Evolutionary conservation across 495 filamentous ascomycete species (phyloP), one percentile per base, ranked within the genome.

Genomic region (Penicillium coprophilum): DNA sequence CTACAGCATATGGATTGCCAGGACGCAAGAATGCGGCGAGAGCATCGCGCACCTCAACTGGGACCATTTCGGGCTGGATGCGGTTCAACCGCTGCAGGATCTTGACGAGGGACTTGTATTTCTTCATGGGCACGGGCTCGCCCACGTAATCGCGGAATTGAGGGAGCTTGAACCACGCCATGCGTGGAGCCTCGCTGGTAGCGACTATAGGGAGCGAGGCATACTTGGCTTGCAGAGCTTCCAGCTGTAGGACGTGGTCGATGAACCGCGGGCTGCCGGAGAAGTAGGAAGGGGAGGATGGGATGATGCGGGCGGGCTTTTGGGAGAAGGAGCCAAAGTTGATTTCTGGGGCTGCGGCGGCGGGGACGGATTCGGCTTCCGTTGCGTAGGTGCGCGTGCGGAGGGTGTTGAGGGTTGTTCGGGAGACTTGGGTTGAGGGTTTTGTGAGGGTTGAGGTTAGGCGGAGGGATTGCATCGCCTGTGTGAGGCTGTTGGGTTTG

Each of bases 231-330:
- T 88, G 72, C 20, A 97, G 80, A 10, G 80, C 67, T 61, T 90
- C 82, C 13, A 99, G 80, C 2, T 71, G 67, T 57, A 99, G 82
- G 62, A 89, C 81, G 67, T 88, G 82, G 71, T 99, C 94, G 74
- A 87, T 93, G 79, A 95, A 97, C 34, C 79, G 76, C 3, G 92
- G 88, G 38, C 82, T 87, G 31, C 85, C 87, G 58, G 91, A 92
- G 80, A 97, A 99, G 75, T 97, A 99, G 45, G 92, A 91, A 2
- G 90, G 87, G 8, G 94, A 96, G 0, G 82, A 79, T 17, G 94
- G 94, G 34, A 96, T 76, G 24, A 95, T 76, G 50, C 94, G 89
- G 54, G 89, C 84, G 47, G 77, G 71, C 24, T 46, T 55, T 15
- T 55, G 27, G 11, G 49, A 21, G 51, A 76, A 69, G 12, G 56